Conservation (phyloP, 306 rosid species). For the Rosa multiflora region DNA sequence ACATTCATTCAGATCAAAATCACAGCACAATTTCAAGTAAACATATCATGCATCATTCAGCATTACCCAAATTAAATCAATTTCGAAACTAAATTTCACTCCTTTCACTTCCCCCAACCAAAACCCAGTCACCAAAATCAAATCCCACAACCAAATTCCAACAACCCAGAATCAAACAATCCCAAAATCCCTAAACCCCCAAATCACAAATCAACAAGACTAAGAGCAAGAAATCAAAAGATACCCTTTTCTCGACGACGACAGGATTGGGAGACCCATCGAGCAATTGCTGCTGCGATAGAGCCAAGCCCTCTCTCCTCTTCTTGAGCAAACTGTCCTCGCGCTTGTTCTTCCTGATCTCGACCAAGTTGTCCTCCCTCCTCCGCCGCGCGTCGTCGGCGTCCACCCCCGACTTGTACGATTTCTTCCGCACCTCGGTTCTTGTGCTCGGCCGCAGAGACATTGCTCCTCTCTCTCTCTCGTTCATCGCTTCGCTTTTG, state of each 20-base stretch:
- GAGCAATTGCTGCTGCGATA: conserved; percentile 42
- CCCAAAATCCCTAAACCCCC: background rate
- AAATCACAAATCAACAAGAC: background rate
- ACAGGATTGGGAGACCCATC: conserved; percentile 38
- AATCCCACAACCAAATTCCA: no score
- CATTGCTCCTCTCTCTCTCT: conserved; percentile 27
- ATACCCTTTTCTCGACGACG: conserved; percentile 45
- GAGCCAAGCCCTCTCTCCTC: conserved; percentile 54
- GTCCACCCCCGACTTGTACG: conserved; percentile 64
- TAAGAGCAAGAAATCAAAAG: background rate
- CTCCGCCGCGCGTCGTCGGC: conserved; percentile 62
- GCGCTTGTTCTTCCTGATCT: conserved; percentile 72
- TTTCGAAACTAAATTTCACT: no score
- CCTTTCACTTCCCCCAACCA: background rate
- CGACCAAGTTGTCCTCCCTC: conserved; percentile 58
- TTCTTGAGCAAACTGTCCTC: conserved; percentile 58
- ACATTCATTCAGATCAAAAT: background rate
- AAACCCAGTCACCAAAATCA: no score
- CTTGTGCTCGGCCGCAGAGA: conserved; percentile 61
- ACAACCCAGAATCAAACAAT: background rate
- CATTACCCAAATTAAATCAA: no score
- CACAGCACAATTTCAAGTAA: background rate
- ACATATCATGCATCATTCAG: no score
- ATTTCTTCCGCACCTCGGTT: conserved; percentile 53
- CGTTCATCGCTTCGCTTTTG: no score